Evolutionary conservation across 805 yeast species (phyloP).

Genomic region (Saccharomyces jurei): DNA sequence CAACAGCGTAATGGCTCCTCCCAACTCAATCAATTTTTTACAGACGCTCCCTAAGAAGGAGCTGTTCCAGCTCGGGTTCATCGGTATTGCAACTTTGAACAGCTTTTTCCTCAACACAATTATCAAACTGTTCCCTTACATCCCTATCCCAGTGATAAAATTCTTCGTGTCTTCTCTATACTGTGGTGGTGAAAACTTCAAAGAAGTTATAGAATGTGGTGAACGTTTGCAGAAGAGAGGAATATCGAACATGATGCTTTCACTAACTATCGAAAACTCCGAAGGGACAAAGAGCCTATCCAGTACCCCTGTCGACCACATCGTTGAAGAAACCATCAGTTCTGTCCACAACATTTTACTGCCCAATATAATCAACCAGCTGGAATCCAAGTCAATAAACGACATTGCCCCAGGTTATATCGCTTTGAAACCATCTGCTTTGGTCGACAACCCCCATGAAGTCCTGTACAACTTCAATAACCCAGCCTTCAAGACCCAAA

Average conservation of each 20-base stretch:
- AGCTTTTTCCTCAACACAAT: conserved; percentile 53
- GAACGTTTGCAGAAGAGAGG: conserved; percentile 59
- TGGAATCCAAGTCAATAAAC: conserved; percentile 39
- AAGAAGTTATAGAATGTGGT: conserved; percentile 67
- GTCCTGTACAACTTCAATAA: conserved; percentile 55
- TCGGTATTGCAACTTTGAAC: conserved; percentile 62
- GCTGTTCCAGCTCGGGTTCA: conserved; percentile 55
- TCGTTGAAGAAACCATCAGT: conserved; percentile 53
- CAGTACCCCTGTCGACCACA: conserved; percentile 36
- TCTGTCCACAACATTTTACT: conserved; percentile 61
- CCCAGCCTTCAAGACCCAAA: conserved; percentile 45
- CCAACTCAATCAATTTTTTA: conserved; percentile 34
- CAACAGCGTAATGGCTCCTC: conserved; percentile 3
- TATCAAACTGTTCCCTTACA: conserved; percentile 60
- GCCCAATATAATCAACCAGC: conserved; percentile 61
- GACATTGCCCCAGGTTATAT: conserved; percentile 83
- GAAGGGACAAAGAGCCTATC: conserved; percentile 61
- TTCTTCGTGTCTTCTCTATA: conserved; percentile 71
- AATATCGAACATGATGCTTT: conserved; percentile 90
- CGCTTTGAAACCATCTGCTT: conserved; percentile 90
- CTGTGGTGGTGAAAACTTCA: conserved; percentile 80
- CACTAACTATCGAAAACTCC: conserved; percentile 87
- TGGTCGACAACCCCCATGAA: conserved; percentile 66
- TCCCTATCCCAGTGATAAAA: conserved; percentile 66
- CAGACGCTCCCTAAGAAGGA: conserved; percentile 47